Percentiles rank a stretch among this genome's conserved stretches.
phyloP scores from a whole-genome alignment of 495 filamentous ascomycete genomes.

The Xylaria sp. region DNA sequence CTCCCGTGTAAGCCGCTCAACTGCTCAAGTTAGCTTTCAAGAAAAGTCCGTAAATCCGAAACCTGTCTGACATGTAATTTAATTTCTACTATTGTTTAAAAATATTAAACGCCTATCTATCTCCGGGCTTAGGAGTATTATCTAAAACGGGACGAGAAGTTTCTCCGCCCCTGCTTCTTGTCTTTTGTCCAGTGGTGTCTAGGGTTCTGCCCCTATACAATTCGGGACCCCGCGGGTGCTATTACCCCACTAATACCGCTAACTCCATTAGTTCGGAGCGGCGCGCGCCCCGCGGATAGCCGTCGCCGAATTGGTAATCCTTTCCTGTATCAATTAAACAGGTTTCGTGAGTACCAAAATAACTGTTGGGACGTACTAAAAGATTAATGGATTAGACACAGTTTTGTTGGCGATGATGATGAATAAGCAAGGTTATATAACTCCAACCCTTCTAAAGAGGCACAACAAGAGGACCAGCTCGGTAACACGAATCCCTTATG shows the following conservation, averaged over 20 bases:
- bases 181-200: background rate
- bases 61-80: background rate
- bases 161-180: background rate
- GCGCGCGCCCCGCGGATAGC: constrained; percentile 1
- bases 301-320: background rate
- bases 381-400: too few relatives aligned
- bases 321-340: too few relatives aligned
- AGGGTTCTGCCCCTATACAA: background rate
- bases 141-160: background rate
- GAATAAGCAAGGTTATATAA: too few relatives aligned
- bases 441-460: too few relatives aligned
- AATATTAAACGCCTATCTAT: background rate
- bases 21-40: background rate
- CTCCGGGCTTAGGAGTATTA: background rate
- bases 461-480: too few relatives aligned
- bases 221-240: background rate
- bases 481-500: too few relatives aligned
- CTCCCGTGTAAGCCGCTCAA: background rate
- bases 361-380: too few relatives aligned
- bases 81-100: background rate
- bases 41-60: constrained; percentile 1
- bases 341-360: too few relatives aligned
- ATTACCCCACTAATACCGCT: constrained; percentile 8
- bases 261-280: background rate
- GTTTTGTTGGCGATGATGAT: too few relatives aligned